Conservation (phyloP, 345 rosid genomes). For the Gossypium arboreum region DNA sequence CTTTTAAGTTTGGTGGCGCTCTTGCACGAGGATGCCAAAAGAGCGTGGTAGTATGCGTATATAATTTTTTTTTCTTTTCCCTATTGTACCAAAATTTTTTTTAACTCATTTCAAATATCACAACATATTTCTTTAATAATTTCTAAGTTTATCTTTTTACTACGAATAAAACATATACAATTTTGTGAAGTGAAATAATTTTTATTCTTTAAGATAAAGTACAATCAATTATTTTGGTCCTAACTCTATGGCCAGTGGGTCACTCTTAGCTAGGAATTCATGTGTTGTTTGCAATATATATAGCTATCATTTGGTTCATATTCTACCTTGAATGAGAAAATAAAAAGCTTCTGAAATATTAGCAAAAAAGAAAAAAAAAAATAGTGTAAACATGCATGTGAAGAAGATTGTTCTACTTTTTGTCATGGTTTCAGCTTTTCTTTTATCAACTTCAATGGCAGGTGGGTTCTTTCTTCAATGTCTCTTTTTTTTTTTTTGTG, state of each 20-base stretch:
- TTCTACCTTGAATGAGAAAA: background rate
- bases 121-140: too few species aligned
- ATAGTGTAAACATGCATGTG: background rate
- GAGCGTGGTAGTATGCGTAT: too few species aligned
- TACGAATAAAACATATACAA: too few species aligned
- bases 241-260: background rate
- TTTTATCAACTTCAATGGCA: conserved; percentile 14
- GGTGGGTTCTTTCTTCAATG: background rate
- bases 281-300: background rate
- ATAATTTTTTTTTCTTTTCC: too few species aligned
- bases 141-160: too few species aligned
- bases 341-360: background rate
- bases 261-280: too few species aligned
- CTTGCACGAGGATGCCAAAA: too few species aligned
- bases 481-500: too few species aligned
- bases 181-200: too few species aligned
- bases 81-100: fast-evolving
- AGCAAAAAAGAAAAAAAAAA: background rate
- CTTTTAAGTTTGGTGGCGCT: too few species aligned
- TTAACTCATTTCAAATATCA: too few species aligned
- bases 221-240: background rate
- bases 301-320: background rate
- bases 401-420: conserved; percentile 15
- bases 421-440: conserved; percentile 14
- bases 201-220: too few species aligned